Evolutionary conservation across 2,329 filamentous ascomycete species (phyloP).

Genomic region (Pleochaeta shiraiana): DNA sequence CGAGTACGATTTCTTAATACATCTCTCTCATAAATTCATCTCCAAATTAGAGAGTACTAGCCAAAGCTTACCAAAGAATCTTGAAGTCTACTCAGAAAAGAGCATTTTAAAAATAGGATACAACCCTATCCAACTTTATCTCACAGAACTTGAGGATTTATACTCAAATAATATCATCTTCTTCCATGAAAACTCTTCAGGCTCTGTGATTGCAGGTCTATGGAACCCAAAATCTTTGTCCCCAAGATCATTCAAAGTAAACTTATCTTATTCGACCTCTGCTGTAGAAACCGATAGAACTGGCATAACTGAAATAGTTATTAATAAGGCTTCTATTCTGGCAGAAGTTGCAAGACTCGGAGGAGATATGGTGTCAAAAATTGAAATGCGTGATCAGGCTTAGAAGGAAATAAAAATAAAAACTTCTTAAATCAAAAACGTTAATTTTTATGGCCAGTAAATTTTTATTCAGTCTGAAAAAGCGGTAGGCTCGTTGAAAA

Average conservation of each 20-base stretch:
- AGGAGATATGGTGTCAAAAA: constrained; percentile 34
- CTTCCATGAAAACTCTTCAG: constrained; percentile 43
- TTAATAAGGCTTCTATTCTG: constrained; percentile 47
- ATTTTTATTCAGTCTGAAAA: too few relatives aligned
- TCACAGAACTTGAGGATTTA: constrained; percentile 40
- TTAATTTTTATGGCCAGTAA: too few relatives aligned
- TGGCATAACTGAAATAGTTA: constrained; percentile 26
- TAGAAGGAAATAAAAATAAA: too few relatives aligned
- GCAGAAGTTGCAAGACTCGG: constrained; percentile 50
- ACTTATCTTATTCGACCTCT: constrained; percentile 44
- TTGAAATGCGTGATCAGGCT: not conserved
- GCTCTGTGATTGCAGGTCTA: constrained; percentile 37
- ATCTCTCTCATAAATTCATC: constrained; percentile 26
- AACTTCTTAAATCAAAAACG: too few relatives aligned
- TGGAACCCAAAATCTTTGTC: constrained; percentile 34
- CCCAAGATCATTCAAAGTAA: constrained; percentile 41
- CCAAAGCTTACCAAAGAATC: constrained; percentile 53
- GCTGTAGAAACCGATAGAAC: constrained; percentile 19
- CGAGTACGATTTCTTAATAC: constrained; percentile 77
- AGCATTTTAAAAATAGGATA: constrained; percentile 26
- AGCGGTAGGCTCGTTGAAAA: too few relatives aligned
- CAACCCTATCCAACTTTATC: constrained; percentile 38
- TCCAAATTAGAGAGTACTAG: constrained; percentile 18
- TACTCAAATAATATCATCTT: constrained; percentile 57
- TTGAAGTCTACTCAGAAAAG: constrained; percentile 35